Evolutionary conservation across 176 grass and related monocot genomes (phyloP).

Genomic region (Elaeis guineensis): DNA sequence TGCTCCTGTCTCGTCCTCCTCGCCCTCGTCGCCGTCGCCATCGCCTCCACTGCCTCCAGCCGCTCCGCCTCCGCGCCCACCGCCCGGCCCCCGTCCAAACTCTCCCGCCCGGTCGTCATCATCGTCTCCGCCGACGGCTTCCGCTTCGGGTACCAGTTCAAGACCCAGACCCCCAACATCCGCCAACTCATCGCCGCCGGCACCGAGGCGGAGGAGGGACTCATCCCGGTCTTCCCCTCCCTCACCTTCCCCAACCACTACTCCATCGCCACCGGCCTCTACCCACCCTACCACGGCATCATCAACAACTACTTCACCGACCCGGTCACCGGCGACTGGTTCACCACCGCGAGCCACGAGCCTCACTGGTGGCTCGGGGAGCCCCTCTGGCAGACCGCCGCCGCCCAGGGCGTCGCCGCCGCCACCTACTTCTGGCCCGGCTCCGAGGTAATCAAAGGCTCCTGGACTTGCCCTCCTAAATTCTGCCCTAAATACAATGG

Average conservation of each 20-base stretch:
- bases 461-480: conserved; percentile 59
- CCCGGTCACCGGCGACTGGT: conserved; percentile 42
- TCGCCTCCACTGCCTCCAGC: conserved; percentile 18
- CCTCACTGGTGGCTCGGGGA: conserved; percentile 73
- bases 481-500: conserved; percentile 61
- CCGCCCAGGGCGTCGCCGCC: conserved; percentile 41
- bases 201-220: background rate
- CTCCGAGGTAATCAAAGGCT: conserved; percentile 64
- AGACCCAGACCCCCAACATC: conserved; percentile 48
- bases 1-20: background rate
- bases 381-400: conserved; percentile 73
- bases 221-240: background rate
- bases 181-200: conserved; percentile 47
- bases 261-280: background rate
- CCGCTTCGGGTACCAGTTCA: conserved; percentile 83
- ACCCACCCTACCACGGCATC: conserved; percentile 56
- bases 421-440: conserved; percentile 86
- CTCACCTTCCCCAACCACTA: conserved; percentile 4
- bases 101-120: conserved; percentile 59
- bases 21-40: conserved; percentile 12
- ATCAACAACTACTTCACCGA: conserved; percentile 91
- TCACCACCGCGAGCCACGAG: conserved; percentile 59
- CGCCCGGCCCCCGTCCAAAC: conserved; percentile 35
- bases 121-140: conserved; percentile 84
- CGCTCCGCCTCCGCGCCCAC: conserved; percentile 15